Evolutionary conservation across 257 asterid genomes (phyloP).

Genomic region (Henckelia pumila): DNA sequence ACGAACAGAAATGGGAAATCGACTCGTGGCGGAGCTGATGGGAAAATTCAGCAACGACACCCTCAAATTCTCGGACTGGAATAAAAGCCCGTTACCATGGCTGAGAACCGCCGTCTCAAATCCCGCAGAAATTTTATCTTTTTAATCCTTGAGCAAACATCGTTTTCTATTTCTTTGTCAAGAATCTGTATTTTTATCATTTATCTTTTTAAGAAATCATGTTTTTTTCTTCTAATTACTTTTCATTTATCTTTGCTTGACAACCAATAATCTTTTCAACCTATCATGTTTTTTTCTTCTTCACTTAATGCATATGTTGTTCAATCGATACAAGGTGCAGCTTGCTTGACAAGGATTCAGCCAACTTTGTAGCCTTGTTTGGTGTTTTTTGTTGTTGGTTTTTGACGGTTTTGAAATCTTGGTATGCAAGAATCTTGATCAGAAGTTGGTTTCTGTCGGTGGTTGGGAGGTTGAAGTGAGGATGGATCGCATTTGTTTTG

Average conservation of each 20-base stretch:
- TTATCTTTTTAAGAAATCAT: too few species aligned
- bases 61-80: conserved; percentile 24
- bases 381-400: conserved; percentile 26
- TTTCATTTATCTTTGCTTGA: too few species aligned
- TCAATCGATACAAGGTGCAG: too few species aligned
- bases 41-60: conserved; percentile 59
- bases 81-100: conserved; percentile 36
- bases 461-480: conserved; percentile 26
- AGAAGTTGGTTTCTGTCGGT: conserved; percentile 4
- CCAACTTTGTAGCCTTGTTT: conserved; percentile 39
- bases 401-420: conserved; percentile 13
- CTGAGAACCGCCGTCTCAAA: conserved; percentile 32
- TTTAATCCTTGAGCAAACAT: conserved; percentile 54
- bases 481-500: conserved; percentile 23
- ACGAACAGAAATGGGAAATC: conserved; percentile 30
- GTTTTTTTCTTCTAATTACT: too few species aligned
- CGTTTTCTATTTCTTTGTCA: too few species aligned
- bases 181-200: too few species aligned
- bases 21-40: conserved; percentile 49
- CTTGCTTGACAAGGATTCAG: conserved; percentile 49
- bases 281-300: too few species aligned
- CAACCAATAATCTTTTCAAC: too few species aligned
- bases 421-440: background rate
- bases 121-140: conserved; percentile 53
- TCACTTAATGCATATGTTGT: too few species aligned